Evolutionary conservation across 495 filamentous ascomycete species (phyloP).

Genomic region (Trichoderma virens): DNA sequence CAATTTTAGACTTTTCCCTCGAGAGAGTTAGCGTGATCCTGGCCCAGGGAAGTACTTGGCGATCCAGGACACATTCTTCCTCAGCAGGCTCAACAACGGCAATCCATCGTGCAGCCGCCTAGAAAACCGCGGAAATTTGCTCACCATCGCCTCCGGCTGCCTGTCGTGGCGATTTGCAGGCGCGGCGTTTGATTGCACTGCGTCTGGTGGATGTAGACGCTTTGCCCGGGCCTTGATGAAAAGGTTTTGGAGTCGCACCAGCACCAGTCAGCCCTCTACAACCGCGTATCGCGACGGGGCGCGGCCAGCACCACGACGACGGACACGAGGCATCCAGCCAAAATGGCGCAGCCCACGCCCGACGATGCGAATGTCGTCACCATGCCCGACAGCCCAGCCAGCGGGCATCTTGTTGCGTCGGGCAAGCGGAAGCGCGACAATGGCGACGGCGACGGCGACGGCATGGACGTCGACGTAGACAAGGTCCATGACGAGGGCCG

Average conservation of each 20-base stretch:
- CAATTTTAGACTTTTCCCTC: conserved; percentile 8
- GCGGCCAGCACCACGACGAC: conserved; percentile 2
- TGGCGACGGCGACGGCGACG: conserved; percentile 16
- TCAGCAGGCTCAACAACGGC: conserved; percentile 4
- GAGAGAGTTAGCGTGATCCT: conserved; percentile 1
- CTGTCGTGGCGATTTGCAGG: background rate
- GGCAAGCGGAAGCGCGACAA: conserved; percentile 50
- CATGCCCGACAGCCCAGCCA: conserved; percentile 14
- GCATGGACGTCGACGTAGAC: conserved; percentile 15
- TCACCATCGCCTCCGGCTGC: background rate
- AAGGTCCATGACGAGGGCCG: conserved; percentile 12
- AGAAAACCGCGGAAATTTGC: background rate
- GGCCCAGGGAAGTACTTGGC: conserved; percentile 8
- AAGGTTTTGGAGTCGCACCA: conserved; percentile 9
- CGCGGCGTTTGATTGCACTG: conserved; percentile 2
- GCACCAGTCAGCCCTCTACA: background rate
- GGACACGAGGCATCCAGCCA: conserved; percentile 5
- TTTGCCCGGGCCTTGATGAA: conserved; percentile 4
- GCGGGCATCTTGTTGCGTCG: conserved; percentile 26
- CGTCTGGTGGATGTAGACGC: conserved; percentile 8
- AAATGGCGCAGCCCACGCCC: conserved; percentile 10
- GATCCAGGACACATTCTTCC: conserved; percentile 9
- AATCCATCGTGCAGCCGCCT: conserved; percentile 1
- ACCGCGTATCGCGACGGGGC: conserved; percentile 11
- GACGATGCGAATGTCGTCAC: conserved; percentile 12